phyloP scores from a whole-genome alignment of 164 flowering plant genomes.

The Umbilicus rupestris region DNA sequence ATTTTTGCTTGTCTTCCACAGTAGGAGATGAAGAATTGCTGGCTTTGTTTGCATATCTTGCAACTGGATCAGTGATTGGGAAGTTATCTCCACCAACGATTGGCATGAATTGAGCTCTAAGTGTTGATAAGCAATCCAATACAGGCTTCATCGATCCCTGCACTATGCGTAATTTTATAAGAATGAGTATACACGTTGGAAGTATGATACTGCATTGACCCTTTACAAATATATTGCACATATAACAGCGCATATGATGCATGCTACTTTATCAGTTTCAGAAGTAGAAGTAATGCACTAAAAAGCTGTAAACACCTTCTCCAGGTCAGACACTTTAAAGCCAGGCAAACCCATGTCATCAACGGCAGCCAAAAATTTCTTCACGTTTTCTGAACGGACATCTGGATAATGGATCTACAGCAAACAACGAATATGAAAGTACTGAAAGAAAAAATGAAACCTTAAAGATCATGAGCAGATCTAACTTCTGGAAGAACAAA shows the following conservation, averaged over 20 bases:
- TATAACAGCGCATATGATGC: background rate
- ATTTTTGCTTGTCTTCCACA: background rate
- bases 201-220: background rate
- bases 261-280: background rate
- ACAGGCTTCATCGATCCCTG: slow-evolving; percentile 43
- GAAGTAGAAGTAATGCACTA: background rate
- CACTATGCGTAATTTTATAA: background rate
- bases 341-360: slow-evolving; percentile 54
- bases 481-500: background rate
- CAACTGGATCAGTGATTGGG: slow-evolving; percentile 1
- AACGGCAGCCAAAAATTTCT: slow-evolving; percentile 47
- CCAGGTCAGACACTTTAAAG: slow-evolving; percentile 53
- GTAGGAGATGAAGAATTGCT: slow-evolving; percentile 10
- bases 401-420: slow-evolving; percentile 14
- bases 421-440: slow-evolving; percentile 17
- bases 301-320: slow-evolving; percentile 32
- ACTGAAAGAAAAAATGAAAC: background rate
- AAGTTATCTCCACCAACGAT: slow-evolving; percentile 12
- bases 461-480: slow-evolving; percentile 5
- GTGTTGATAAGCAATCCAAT: slow-evolving; percentile 26
- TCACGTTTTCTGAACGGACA: slow-evolving; percentile 27
- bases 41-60: slow-evolving; percentile 9
- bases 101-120: slow-evolving; percentile 20
- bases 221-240: background rate
- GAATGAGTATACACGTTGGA: background rate